Percentiles rank a stretch among this genome's conserved stretches.
Evolutionary conservation across 805 yeast species (phyloP).

Genomic region (Teunomyces pallodes): DNA sequence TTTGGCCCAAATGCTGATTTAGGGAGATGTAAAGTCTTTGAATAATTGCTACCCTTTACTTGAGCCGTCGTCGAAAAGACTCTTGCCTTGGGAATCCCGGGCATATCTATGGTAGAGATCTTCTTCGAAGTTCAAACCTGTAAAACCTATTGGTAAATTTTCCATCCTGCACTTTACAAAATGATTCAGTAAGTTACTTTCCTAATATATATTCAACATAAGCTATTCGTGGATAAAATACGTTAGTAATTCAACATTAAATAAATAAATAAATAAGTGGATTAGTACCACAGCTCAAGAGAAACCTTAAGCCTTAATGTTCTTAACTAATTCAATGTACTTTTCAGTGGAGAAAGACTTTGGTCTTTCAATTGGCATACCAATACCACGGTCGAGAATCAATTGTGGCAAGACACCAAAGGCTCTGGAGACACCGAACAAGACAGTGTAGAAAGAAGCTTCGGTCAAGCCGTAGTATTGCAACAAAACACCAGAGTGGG

Average conservation of each 20-base stretch:
- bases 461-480: constrained; percentile 78
- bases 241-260: constrained; percentile 7
- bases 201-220: background rate
- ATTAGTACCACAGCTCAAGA: background rate
- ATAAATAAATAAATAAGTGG: constrained; percentile 11
- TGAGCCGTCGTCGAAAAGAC: background rate
- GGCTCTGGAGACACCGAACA: constrained; percentile 80
- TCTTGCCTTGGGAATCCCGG: background rate
- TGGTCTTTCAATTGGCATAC: constrained; percentile 81
- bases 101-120: background rate
- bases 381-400: constrained; percentile 74
- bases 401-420: constrained; percentile 77
- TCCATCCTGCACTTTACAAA: background rate
- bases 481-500: constrained; percentile 74
- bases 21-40: constrained; percentile 63
- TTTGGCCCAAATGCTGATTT: constrained; percentile 51
- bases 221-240: constrained; percentile 6
- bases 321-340: constrained; percentile 75
- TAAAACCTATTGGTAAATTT: too few relatives aligned
- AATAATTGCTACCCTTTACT: constrained; percentile 24
- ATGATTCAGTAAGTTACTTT: background rate
- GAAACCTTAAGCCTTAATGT: constrained; percentile 20
- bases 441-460: constrained; percentile 72
- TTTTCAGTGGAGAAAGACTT: constrained; percentile 57
- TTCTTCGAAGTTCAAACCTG: too few relatives aligned